These are phyloP conservation scores for Amoeboaphelidium protococcarum DNA, from an alignment of 371 early-diverging fungal species.

Conservation along the genomic window DNA sequence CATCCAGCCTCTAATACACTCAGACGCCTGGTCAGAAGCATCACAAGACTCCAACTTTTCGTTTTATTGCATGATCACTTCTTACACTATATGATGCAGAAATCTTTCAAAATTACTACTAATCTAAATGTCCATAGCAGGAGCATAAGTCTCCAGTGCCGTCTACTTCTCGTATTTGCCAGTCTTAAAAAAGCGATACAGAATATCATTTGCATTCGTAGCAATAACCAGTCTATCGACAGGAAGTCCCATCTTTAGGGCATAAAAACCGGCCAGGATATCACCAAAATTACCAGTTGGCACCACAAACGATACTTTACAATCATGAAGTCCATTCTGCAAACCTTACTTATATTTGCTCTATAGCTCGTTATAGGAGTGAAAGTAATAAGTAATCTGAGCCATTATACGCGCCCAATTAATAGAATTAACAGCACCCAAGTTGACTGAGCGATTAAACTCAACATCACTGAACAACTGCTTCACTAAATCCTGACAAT, in stretches of 20 bases:
- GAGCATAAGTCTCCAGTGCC: slow-evolving; percentile 34
- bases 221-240: slow-evolving; percentile 50
- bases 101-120: slow-evolving; percentile 89
- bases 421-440: slow-evolving; percentile 94
- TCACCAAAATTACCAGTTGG: slow-evolving; percentile 99
- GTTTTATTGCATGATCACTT: slow-evolving; percentile 1
- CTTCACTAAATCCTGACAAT: slow-evolving; percentile 89
- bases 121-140: slow-evolving; percentile 90
- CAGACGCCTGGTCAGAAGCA: slow-evolving; percentile 20
- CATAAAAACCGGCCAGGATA: slow-evolving; percentile 78
- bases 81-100: slow-evolving; percentile 36
- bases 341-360: too few species aligned
- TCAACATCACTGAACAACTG: slow-evolving; percentile 45
- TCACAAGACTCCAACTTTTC: slow-evolving; percentile 16
- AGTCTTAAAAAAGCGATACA: slow-evolving; percentile 69
- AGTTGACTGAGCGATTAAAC: slow-evolving; percentile 41
- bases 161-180: slow-evolving; percentile 34
- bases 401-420: slow-evolving; percentile 93
- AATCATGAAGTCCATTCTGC: slow-evolving; percentile 10
- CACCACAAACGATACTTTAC: slow-evolving; percentile 49
- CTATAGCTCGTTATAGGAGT: slow-evolving; percentile 40
- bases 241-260: slow-evolving; percentile 71
- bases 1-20: not conserved
- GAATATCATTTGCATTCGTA: slow-evolving; percentile 85
- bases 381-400: slow-evolving; percentile 83